Percentiles rank a stretch among this genome's conserved stretches.
Conservation (phyloP, 1,139 yeast species). For the Arxiozyma heterogenica region DNA sequence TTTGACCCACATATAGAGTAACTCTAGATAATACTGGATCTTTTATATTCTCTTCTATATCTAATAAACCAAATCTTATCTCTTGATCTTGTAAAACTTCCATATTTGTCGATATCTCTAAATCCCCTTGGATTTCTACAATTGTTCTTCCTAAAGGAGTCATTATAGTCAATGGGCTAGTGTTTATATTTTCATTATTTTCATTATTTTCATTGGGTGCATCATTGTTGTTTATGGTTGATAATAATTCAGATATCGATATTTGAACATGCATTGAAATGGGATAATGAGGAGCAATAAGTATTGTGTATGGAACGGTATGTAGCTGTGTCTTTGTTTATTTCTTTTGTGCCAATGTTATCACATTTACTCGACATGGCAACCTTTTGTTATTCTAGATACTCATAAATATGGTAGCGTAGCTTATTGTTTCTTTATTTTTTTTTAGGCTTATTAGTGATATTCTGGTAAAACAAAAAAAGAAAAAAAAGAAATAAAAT, state of each 20-base stretch:
- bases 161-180: constrained; percentile 11
- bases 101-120: constrained; percentile 44
- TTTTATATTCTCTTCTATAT: constrained; percentile 37
- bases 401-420: neutral
- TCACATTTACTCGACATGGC: neutral
- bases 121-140: constrained; percentile 64
- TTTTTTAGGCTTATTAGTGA: neutral
- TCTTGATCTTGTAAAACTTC: constrained; percentile 22
- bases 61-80: constrained; percentile 49
- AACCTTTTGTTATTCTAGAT: neutral
- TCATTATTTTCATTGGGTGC: constrained; percentile 8
- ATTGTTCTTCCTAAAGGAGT: constrained; percentile 50
- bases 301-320: neutral
- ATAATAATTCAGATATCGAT: constrained; percentile 13
- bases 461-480: no score
- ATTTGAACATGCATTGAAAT: constrained; percentile 12
- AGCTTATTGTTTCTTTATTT: neutral
- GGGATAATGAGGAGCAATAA: neutral
- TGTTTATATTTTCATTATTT: constrained; percentile 6
- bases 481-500: no score
- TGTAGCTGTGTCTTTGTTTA: no score
- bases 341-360: no score
- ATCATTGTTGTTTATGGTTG: neutral
- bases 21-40: constrained; percentile 27
- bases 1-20: constrained; percentile 52